Conservation (phyloP, 768 basidiomycete species). For the Astraeus odoratus region DNA sequence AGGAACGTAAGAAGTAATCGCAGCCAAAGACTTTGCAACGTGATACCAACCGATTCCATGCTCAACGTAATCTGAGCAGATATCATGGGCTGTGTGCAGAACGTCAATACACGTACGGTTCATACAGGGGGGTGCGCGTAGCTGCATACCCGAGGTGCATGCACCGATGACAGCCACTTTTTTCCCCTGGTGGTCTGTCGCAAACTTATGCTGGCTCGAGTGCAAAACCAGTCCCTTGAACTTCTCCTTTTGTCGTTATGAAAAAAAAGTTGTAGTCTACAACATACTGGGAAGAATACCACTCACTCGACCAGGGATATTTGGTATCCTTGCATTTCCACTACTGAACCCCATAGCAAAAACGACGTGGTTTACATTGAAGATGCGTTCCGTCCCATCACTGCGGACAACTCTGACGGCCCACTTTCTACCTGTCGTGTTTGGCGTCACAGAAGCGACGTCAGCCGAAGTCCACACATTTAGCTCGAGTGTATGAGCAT, state of each 20-base stretch:
- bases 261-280: background rate
- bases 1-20: background rate
- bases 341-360: conserved; percentile 51
- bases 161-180: conserved; percentile 67
- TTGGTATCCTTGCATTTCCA: conserved; percentile 39
- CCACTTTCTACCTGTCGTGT: conserved; percentile 37
- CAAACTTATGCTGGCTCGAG: conserved; percentile 47
- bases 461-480: conserved; percentile 54
- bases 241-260: conserved; percentile 15
- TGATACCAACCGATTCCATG: conserved; percentile 37
- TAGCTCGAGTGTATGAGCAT: conserved; percentile 52
- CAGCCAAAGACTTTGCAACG: background rate
- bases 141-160: conserved; percentile 47
- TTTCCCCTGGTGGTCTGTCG: conserved; percentile 54
- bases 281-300: background rate
- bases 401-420: conserved; percentile 32
- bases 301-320: conserved; percentile 35
- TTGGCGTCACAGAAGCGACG: conserved; percentile 32
- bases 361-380: conserved; percentile 42
- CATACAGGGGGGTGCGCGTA: conserved; percentile 6
- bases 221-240: conserved; percentile 1
- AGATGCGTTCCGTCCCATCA: conserved; percentile 29
- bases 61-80: conserved; percentile 39
- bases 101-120: background rate
- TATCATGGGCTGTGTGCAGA: conserved; percentile 36